Base-by-base conservation (phyloP, 345 rosid species). In the Alliaria petiolata region DNA sequence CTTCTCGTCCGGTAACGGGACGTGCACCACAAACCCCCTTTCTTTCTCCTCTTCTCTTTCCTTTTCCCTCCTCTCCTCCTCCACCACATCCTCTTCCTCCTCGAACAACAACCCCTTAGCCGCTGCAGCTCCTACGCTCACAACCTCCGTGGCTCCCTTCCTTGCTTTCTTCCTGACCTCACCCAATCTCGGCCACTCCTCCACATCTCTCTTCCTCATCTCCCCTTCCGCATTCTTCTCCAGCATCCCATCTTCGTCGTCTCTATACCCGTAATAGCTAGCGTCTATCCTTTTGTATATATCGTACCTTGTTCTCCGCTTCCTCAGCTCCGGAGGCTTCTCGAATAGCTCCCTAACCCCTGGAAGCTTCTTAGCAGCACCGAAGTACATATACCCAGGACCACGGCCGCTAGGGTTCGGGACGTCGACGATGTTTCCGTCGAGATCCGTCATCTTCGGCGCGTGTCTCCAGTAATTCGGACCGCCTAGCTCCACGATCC, bases 321-420 rank as follows among this genome's bases (percentile, higher is more conserved):
- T 95, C 71, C 95, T 80, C 70, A 95, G 71, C 80, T 88, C 97
- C 3, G 96, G 97, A 1, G 99, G 99, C 69, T 95, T 95, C 84
- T 95, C 97, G 33, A 95, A 91, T 38, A 91, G 73, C 81, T 95
- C 99, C 36, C 81, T 77, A 0, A 91, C 97, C 8, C 99, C 97
- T 0, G 99, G 95, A 19, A 95, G 80, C 70, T 91, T 95, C 82
- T 95, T 95, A 19, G 95, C 96, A 0, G 96, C 96, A 3, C 98
- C 96, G 26, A 95, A 91, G 52, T 91, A 95, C 2, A 93, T 89
- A 73, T 95, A 95, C 9, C 99, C 96, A 0, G 97, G 95, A 1
- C 98, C 98, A 1, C 98, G 93, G 0, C 98, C 98, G 26, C 98
- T 89, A 44, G 98, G 90, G 75, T 95, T 91, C 0, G 99, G 97